Conservation (phyloP, 257 asterid genomes). For the Solanum bukasovii region DNA sequence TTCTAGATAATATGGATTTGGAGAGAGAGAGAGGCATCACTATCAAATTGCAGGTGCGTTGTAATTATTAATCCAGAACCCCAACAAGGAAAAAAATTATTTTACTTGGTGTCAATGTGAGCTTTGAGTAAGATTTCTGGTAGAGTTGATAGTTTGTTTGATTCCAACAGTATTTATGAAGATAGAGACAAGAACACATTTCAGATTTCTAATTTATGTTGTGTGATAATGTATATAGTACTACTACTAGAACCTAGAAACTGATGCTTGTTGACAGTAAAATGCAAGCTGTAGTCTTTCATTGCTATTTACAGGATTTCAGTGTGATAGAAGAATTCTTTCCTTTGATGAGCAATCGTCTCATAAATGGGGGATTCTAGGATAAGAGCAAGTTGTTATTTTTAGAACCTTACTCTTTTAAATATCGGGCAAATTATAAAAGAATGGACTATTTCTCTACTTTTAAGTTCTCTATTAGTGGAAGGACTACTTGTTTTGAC, state of each 20-base stretch:
- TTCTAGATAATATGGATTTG: conserved; percentile 98
- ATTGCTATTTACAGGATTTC: background rate
- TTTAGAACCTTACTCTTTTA: background rate
- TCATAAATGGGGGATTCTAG: background rate
- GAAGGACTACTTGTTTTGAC: background rate
- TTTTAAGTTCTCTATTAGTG: background rate
- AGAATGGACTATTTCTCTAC: background rate
- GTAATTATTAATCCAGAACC: background rate
- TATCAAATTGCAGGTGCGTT: conserved; percentile 82
- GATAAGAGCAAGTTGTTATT: background rate
- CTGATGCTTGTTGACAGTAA: background rate
- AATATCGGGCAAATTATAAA: background rate
- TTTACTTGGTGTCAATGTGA: background rate
- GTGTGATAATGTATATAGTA: background rate
- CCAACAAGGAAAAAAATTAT: background rate
- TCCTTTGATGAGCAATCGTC: background rate
- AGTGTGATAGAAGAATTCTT: background rate
- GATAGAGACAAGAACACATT: background rate
- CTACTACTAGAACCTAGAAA: background rate
- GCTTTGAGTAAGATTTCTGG: background rate
- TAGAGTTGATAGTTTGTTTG: background rate
- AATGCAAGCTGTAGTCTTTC: background rate
- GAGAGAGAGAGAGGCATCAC: conserved; percentile 99
- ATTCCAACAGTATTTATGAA: background rate
- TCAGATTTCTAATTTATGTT: background rate